These are phyloP conservation scores for Camelina laxa DNA, from an alignment of 345 rosid genomes.

Conservation along the genomic window DNA sequence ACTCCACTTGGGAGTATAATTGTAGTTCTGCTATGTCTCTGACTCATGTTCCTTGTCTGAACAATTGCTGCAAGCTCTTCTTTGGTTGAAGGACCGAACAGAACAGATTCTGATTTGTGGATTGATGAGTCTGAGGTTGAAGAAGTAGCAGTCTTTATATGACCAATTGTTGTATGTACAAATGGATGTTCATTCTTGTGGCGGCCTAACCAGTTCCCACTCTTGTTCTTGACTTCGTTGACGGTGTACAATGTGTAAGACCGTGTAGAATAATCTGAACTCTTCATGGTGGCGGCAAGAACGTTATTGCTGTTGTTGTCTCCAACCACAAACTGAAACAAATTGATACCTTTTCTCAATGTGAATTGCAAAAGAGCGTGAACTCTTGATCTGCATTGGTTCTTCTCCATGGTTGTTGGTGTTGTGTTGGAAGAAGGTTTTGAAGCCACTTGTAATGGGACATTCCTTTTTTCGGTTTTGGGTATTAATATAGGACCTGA, in stretches of 20 bases:
- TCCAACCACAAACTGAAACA: slow-evolving; percentile 73
- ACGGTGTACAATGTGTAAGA: slow-evolving; percentile 65
- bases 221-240: slow-evolving; percentile 64
- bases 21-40: slow-evolving; percentile 36
- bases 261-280: slow-evolving; percentile 47
- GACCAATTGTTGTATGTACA: slow-evolving; percentile 59
- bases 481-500: slow-evolving; percentile 72
- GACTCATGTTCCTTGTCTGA: slow-evolving; percentile 42
- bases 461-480: slow-evolving; percentile 48
- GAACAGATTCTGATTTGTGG: slow-evolving; percentile 60
- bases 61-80: slow-evolving; percentile 77
- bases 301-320: slow-evolving; percentile 60
- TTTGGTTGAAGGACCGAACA: slow-evolving; percentile 47
- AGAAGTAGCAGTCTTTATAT: slow-evolving; percentile 55
- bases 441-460: slow-evolving; percentile 42
- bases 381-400: slow-evolving; percentile 42
- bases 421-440: slow-evolving; percentile 41
- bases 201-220: slow-evolving; percentile 59
- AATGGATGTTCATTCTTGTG: slow-evolving; percentile 63
- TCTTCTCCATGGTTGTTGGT: slow-evolving; percentile 34
- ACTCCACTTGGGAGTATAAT: slow-evolving; percentile 78
- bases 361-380: slow-evolving; percentile 69
- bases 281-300: slow-evolving; percentile 72
- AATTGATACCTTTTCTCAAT: slow-evolving; percentile 66
- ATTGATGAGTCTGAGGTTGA: slow-evolving; percentile 40